Conservation (phyloP, 2,329 filamentous ascomycete genomes). For the Xylariaceae sp. region DNA sequence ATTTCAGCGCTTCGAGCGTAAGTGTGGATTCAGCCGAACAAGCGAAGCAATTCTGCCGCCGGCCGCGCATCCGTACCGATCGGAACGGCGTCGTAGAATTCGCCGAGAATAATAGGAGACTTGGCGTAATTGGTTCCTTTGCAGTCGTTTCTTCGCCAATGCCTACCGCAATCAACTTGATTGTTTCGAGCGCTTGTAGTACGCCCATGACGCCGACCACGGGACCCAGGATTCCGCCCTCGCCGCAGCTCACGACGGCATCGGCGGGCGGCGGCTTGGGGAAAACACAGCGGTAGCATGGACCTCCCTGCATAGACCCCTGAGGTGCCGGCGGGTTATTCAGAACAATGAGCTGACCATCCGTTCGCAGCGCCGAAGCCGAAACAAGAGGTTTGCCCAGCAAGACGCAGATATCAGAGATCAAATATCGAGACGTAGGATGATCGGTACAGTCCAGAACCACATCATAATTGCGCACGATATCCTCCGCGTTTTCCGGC, state of each 20-base stretch:
- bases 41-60: constrained; percentile 66
- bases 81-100: constrained; percentile 54
- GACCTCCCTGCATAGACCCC: constrained; percentile 58
- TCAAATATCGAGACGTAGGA: constrained; percentile 83
- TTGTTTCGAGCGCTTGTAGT: constrained; percentile 80
- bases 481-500: constrained; percentile 59
- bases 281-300: constrained; percentile 93
- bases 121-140: constrained; percentile 27
- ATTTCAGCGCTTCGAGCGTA: constrained; percentile 55
- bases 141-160: constrained; percentile 21
- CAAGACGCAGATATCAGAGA: constrained; percentile 84
- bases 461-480: constrained; percentile 69
- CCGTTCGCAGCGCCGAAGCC: constrained; percentile 80
- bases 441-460: constrained; percentile 95
- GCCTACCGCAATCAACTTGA: constrained; percentile 66
- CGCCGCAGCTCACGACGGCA: constrained; percentile 79
- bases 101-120: constrained; percentile 46
- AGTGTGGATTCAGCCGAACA: constrained; percentile 64
- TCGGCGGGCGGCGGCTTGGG: constrained; percentile 79
- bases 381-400: constrained; percentile 76
- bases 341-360: constrained; percentile 84
- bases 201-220: constrained; percentile 93
- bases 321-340: constrained; percentile 68
- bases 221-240: constrained; percentile 87
- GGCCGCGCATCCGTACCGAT: constrained; percentile 65